phyloP scores from a whole-genome alignment of 1,284 basidiomycete genomes.

The Porodaedalea pini region DNA sequence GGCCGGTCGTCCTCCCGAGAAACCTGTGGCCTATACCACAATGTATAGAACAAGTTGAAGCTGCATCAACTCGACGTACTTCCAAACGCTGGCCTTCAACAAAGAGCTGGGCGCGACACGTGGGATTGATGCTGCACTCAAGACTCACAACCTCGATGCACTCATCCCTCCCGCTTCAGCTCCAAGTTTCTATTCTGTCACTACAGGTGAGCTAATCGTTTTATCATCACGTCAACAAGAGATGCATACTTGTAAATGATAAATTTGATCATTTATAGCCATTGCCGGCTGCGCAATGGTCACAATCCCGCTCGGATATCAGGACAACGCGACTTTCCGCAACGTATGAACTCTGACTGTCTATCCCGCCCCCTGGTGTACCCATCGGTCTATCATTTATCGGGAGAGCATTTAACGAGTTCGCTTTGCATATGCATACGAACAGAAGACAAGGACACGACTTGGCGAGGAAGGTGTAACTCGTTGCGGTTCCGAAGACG shows the following conservation, averaged over 20 bases:
- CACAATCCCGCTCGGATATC: constrained; percentile 34
- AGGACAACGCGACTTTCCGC: constrained; percentile 30
- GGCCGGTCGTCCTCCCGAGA: no score
- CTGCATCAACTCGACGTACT: no score
- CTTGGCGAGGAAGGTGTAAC: constrained; percentile 45
- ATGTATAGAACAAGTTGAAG: no score
- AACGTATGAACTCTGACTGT: constrained; percentile 43
- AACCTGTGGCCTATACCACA: no score
- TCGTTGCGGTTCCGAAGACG: constrained; percentile 54
- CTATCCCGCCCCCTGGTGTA: constrained; percentile 49
- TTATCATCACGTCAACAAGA: no score
- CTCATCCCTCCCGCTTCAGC: constrained; percentile 49
- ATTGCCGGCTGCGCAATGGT: constrained; percentile 58
- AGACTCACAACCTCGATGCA: constrained; percentile 49
- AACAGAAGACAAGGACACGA: constrained; percentile 62
- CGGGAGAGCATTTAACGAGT: constrained; percentile 59
- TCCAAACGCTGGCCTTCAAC: no score
- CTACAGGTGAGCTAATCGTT: constrained; percentile 32
- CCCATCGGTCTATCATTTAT: constrained; percentile 63
- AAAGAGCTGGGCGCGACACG: no score
- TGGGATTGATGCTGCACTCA: no score
- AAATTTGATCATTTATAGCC: no score
- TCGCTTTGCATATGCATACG: constrained; percentile 60
- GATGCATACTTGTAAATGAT: no score
- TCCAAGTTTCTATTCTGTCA: constrained; percentile 39